A percentile compares a stretch with the other conserved stretches of the same genome.
phyloP scores from a whole-genome alignment of 768 basidiomycete genomes.

The Clavaria fumosa region DNA sequence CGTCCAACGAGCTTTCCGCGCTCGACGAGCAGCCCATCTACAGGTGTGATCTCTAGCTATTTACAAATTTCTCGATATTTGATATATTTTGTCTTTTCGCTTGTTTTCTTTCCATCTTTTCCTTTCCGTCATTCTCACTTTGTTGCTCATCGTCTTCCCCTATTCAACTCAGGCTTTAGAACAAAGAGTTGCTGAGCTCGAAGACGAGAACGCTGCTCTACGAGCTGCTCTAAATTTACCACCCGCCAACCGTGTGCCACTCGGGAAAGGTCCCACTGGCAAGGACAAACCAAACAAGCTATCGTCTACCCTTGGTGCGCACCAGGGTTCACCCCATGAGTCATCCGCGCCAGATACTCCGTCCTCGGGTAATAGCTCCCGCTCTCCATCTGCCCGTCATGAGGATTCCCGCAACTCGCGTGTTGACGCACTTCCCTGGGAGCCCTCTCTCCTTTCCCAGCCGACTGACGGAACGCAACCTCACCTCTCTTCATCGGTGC shows the following conservation, averaged over 20 bases:
- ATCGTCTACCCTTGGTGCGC: neutral
- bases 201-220: constrained; percentile 67
- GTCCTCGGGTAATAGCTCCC: too few species aligned
- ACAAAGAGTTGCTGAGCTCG: constrained; percentile 63
- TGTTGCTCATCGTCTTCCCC: too few species aligned
- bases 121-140: constrained; percentile 8
- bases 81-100: constrained; percentile 26
- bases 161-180: constrained; percentile 49
- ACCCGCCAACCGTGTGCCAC: constrained; percentile 50
- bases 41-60: constrained; percentile 31
- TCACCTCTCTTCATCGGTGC: too few species aligned
- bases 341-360: too few species aligned
- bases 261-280: constrained; percentile 78
- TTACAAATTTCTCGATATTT: constrained; percentile 17
- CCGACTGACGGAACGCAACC: too few species aligned
- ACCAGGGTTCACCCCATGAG: neutral
- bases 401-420: too few species aligned
- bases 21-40: constrained; percentile 76
- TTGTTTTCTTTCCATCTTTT: constrained; percentile 15
- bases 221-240: constrained; percentile 60
- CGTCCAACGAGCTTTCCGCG: constrained; percentile 81
- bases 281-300: constrained; percentile 55
- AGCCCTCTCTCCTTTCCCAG: too few species aligned
- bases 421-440: too few species aligned
- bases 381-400: too few species aligned